Conservation (phyloP, 2,329 filamentous ascomycete genomes). For the Capronia epimyces region DNA sequence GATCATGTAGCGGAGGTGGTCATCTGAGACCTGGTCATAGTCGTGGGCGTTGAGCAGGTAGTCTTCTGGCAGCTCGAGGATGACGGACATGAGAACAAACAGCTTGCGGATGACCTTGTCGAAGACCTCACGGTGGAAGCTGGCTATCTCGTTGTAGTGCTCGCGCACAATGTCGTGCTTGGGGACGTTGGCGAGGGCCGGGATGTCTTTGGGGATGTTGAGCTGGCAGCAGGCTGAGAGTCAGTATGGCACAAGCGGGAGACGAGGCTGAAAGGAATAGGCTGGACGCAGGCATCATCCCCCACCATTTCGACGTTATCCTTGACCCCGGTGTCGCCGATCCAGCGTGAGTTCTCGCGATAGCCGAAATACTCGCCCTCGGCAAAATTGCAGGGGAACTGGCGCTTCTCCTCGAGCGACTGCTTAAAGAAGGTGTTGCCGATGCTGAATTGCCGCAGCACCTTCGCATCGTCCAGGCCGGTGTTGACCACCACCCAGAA, state of each 20-base stretch:
- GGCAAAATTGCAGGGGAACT: conserved; percentile 39
- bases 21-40: conserved; percentile 53
- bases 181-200: conserved; percentile 30
- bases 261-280: too few species aligned
- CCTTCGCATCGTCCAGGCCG: conserved; percentile 28
- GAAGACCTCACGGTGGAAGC: conserved; percentile 31
- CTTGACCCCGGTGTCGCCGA: conserved; percentile 36
- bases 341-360: conserved; percentile 34
- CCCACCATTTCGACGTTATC: conserved; percentile 37
- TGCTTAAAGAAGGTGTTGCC: conserved; percentile 34
- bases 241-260: too few species aligned
- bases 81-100: conserved; percentile 22
- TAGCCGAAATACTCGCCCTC: conserved; percentile 35
- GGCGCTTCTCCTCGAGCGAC: conserved; percentile 51
- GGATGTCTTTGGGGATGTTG: conserved; percentile 33
- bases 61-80: conserved; percentile 53
- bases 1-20: conserved; percentile 57
- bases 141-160: conserved; percentile 30
- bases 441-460: conserved; percentile 32
- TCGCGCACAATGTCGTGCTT: conserved; percentile 30
- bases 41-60: conserved; percentile 52
- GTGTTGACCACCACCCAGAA: conserved; percentile 31
- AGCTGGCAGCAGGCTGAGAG: conserved; percentile 23
- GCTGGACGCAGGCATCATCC: too few species aligned
- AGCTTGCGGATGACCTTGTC: conserved; percentile 30